Conservation (phyloP, 2,329 filamentous ascomycete genomes). For the Aspergillus unguis region DNA sequence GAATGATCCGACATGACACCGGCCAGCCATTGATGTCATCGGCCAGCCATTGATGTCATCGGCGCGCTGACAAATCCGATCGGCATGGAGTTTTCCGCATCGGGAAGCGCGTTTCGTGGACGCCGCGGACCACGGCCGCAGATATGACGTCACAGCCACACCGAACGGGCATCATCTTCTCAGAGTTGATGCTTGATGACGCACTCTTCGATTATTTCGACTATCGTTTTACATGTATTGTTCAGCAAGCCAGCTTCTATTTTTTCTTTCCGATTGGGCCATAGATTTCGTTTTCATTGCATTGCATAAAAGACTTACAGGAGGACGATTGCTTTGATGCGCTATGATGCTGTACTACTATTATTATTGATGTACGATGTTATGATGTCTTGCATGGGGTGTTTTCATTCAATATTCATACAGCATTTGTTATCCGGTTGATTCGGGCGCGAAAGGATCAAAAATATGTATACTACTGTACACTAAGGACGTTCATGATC, state of each 20-base stretch:
- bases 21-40: conserved; percentile 24
- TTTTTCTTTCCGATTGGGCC: conserved; percentile 12
- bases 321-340: background rate
- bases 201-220: conserved; percentile 12
- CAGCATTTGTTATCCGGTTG: background rate
- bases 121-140: conserved; percentile 12
- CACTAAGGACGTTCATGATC: too few species aligned
- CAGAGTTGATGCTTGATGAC: conserved; percentile 14
- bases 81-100: conserved; percentile 16
- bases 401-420: conserved; percentile 3
- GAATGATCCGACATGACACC: conserved; percentile 20
- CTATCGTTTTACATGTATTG: conserved; percentile 9
- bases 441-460: too few species aligned
- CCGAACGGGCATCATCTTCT: conserved; percentile 12
- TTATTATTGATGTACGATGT: conserved; percentile 5
- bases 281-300: conserved; percentile 12
- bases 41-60: conserved; percentile 24
- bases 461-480: too few species aligned
- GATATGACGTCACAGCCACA: conserved; percentile 21
- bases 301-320: background rate
- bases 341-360: conserved; percentile 3
- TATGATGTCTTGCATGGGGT: conserved; percentile 7
- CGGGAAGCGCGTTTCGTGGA: conserved; percentile 7
- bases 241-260: conserved; percentile 15
- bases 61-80: conserved; percentile 17